Percentiles rank a stretch among this genome's conserved stretches.
Evolutionary conservation across 2,329 filamentous ascomycete species (phyloP).

Genomic region (Mycosphaerella arachidis): DNA sequence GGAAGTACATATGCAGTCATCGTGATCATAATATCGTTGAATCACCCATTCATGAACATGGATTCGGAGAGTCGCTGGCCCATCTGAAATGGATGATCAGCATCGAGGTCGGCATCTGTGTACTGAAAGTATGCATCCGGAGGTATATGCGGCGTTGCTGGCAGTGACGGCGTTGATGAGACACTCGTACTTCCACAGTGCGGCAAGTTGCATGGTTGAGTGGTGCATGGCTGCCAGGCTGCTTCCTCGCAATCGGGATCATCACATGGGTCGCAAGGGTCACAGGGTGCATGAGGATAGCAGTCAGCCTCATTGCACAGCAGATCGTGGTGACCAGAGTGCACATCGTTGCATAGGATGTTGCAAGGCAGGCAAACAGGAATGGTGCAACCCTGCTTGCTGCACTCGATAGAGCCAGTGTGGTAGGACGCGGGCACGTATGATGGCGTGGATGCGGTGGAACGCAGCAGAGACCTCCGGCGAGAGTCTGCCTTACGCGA

Average conservation of each 20-base stretch:
- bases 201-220: conserved; percentile 17
- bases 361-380: conserved; percentile 25
- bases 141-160: conserved; percentile 17
- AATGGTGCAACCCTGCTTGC: conserved; percentile 23
- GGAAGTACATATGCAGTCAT: not conserved
- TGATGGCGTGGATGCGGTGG: conserved; percentile 14
- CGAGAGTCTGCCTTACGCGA: conserved; percentile 19
- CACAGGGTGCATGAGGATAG: conserved; percentile 11
- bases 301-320: conserved; percentile 18
- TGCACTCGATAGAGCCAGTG: conserved; percentile 19
- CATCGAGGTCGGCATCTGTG: conserved; percentile 12
- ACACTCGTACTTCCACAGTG: conserved; percentile 16
- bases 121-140: conserved; percentile 17
- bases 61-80: conserved; percentile 18
- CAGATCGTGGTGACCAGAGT: conserved; percentile 11
- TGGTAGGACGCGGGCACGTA: conserved; percentile 10
- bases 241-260: conserved; percentile 20
- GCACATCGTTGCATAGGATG: conserved; percentile 22
- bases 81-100: conserved; percentile 22
- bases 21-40: not conserved
- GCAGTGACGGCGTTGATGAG: conserved; percentile 19
- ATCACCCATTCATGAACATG: conserved; percentile 19
- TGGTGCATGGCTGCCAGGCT: conserved; percentile 15
- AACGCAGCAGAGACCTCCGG: conserved; percentile 14
- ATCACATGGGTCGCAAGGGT: conserved; percentile 21